These are phyloP conservation scores for Penicillium cataractarum DNA, from an alignment of 495 filamentous ascomycete species.

Conservation along the genomic window DNA sequence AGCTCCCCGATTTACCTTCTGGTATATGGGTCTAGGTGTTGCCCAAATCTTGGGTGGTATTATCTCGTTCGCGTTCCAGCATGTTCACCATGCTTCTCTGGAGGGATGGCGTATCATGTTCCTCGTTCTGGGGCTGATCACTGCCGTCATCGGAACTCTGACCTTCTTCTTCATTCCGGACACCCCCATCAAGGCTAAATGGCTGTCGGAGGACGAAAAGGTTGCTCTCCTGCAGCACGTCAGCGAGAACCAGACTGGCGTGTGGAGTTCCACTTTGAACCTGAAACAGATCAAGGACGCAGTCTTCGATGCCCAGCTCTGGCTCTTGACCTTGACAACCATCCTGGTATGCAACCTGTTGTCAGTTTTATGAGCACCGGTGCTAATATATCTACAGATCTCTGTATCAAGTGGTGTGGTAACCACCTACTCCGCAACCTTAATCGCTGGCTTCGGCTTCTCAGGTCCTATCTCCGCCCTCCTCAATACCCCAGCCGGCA, in stretches of 20 bases:
- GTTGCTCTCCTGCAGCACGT: slow-evolving; percentile 42
- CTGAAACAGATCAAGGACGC: slow-evolving; percentile 37
- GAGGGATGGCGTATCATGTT: slow-evolving; percentile 69
- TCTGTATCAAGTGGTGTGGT: slow-evolving; percentile 64
- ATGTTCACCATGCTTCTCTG: slow-evolving; percentile 34
- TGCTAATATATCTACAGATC: slow-evolving; percentile 24
- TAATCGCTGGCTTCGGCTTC: slow-evolving; percentile 62
- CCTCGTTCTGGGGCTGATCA: slow-evolving; percentile 62
- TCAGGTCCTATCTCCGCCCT: slow-evolving; percentile 55
- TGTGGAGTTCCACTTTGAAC: slow-evolving; percentile 49
- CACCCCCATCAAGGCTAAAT: slow-evolving; percentile 58
- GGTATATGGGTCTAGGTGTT: slow-evolving; percentile 65
- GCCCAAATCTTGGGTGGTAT: slow-evolving; percentile 65
- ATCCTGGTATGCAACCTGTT: slow-evolving; percentile 26
- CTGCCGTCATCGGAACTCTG: slow-evolving; percentile 53
- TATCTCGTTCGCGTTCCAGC: slow-evolving; percentile 59
- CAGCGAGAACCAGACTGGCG: slow-evolving; percentile 61
- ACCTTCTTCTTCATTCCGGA: slow-evolving; percentile 62
- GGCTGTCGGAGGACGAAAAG: slow-evolving; percentile 59
- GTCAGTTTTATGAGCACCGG: background rate
- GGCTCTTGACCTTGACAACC: slow-evolving; percentile 42
- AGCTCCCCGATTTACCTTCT: slow-evolving; percentile 61
- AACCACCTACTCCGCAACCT: slow-evolving; percentile 62
- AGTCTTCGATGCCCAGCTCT: slow-evolving; percentile 38
- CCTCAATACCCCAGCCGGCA: slow-evolving; percentile 66